Evolutionary conservation across 1,284 basidiomycete genomes (phyloP), one percentile per base, ranked within the genome.

Genomic region (Ustilago loliicola): DNA sequence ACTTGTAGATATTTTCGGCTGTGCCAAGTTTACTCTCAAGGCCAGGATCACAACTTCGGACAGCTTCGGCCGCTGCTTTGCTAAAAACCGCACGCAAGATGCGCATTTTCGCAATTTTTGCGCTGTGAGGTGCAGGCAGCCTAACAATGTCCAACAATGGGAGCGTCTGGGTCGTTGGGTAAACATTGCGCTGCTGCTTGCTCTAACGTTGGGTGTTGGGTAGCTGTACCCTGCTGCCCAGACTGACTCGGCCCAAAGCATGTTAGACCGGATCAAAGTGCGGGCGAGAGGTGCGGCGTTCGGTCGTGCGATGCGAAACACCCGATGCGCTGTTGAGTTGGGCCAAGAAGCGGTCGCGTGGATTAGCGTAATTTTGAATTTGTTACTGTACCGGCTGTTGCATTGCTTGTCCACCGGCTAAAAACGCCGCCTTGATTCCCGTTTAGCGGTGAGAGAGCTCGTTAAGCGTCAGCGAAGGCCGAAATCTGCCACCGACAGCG

Each of bases 271-370:
- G 7, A 25, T 11, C n/a, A 17, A 17, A 11, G 13, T 54, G 25
- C 30, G 52, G 40, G 55, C 55, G 30, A 23, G 13, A 50, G 32
- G 58, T 60, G 68, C 68, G 69, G 69, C 50, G 55, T 61, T 72
- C 69, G 63, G 69, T 54, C 69, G 27, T 30, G 63, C 1, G 2
- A 45, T 66, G 69, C 69, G 69, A 72, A 66, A 66, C 55, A 7
- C 15, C 70, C 63, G 63, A 72, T 27, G 30, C 36, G 42, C 29
- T 48, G 8, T n/a, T n/a, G n/a, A n/a, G n/a, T n/a, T n/a, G n/a
- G n/a, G n/a, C n/a, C n/a, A n/a, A n/a, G 47, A 25, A 34, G n/a
- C 2, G 25, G 36, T 50, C 47, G 57, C 42, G 30, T 34, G 21
- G 38, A 29, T 19, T 58, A 45, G 40, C 27, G 40, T 58, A 58